Base-by-base conservation (phyloP, 768 basidiomycete genomes). In the Rhizopogon vesiculosus region DNA sequence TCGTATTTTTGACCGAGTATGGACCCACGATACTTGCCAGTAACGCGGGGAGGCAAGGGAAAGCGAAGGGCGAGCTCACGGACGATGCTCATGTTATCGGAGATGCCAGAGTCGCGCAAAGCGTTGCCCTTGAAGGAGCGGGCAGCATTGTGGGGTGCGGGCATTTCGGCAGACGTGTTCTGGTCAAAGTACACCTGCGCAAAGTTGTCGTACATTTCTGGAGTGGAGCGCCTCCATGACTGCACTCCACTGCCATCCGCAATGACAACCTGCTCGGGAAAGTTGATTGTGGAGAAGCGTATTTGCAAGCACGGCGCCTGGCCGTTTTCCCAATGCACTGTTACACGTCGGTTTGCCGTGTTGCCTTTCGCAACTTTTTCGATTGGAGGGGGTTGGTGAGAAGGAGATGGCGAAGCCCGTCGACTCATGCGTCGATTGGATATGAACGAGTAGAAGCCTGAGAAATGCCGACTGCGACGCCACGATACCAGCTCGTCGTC, bases 371-470 rank as follows among this genome's bases (percentile, higher is more conserved):
- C 13, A 59, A 10, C 40, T 43, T 48, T 39, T 31, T 51, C 51
- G 42, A 35, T 7, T 60, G 31, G 54, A 25, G 56, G 45, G 41
- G 51, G 9, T 8, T 22, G 8, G 8, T 8, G 5, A 48, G 56
- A 46, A 60, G 57, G 45, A 58, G 33, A 66, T 61, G 75, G 82
- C 0, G 83, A 73, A n/a, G 85, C 62, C 59, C 78, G 78, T 18
- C 79, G 79, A 61, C 76, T 82, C 53, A 74, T 61, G 28, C 78
- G 77, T 42, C 82, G 82, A 57, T 82, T 80, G 45, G 83, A 77
- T 44, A 86, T 83, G 51, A 83, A 64, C 29, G 72, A 63, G 16
- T 66, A 73, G 22, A 81, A 64, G n/a, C 66, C 66, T 2, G 81
- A 79, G 42, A 73, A 65, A 43, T 71, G 70, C 29, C 56, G 66